A percentile compares a stretch with the other conserved stretches of the same genome.
Evolutionary conservation across 192 early-diverging fungal species (phyloP).

Genomic region (Coemansia sp.): DNA sequence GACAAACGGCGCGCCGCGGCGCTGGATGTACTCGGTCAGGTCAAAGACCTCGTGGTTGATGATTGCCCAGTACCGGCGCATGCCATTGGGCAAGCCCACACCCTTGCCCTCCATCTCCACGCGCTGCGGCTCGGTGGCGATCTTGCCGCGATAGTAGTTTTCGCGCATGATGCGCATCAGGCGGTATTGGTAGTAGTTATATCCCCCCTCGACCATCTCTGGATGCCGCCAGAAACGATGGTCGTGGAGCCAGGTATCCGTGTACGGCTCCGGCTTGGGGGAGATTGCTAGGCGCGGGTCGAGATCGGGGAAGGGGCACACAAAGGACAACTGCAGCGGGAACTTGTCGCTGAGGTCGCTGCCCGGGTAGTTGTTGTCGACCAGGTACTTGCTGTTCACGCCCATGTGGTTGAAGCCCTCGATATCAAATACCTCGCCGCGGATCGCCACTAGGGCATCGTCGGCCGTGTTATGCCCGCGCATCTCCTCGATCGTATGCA

Average conservation of each 20-base stretch:
- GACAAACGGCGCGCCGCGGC: slow-evolving; percentile 48
- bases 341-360: slow-evolving; percentile 61
- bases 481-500: slow-evolving; percentile 65
- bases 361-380: slow-evolving; percentile 60
- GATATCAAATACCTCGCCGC: slow-evolving; percentile 79
- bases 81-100: slow-evolving; percentile 32
- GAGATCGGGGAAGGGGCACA: slow-evolving; percentile 53
- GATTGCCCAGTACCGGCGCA: slow-evolving; percentile 55
- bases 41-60: slow-evolving; percentile 69
- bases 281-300: slow-evolving; percentile 49
- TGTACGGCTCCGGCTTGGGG: slow-evolving; percentile 50
- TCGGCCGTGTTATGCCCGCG: slow-evolving; percentile 53
- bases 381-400: slow-evolving; percentile 45
- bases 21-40: slow-evolving; percentile 60
- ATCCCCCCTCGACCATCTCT: slow-evolving; percentile 44
- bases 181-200: slow-evolving; percentile 63
- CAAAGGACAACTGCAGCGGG: slow-evolving; percentile 59
- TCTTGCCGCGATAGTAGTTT: slow-evolving; percentile 61
- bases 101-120: slow-evolving; percentile 54
- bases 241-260: slow-evolving; percentile 63
- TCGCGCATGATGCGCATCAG: slow-evolving; percentile 58
- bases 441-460: slow-evolving; percentile 60
- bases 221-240: slow-evolving; percentile 56
- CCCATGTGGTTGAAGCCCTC: slow-evolving; percentile 55
- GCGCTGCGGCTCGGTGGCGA: slow-evolving; percentile 54